These are phyloP conservation scores for Rhizophagus clarus DNA, from an alignment of 192 early-diverging fungal genomes.

Conservation along the genomic window DNA sequence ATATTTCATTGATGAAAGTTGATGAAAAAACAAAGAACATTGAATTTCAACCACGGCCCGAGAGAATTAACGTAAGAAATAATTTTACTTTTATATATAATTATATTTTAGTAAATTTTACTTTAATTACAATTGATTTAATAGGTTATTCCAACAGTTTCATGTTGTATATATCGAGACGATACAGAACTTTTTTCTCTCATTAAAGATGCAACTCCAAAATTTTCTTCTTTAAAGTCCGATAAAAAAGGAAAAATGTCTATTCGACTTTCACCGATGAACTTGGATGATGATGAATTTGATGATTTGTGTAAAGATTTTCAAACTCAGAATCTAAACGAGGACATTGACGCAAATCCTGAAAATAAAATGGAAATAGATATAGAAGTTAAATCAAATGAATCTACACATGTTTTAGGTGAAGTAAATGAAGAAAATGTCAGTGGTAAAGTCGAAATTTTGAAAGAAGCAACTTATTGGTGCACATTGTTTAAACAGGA, in stretches of 20 bases:
- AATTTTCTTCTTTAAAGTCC: constrained; percentile 19
- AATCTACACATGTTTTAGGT: constrained; percentile 27
- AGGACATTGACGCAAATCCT: not conserved
- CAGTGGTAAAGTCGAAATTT: constrained; percentile 41
- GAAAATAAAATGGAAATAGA: constrained; percentile 20
- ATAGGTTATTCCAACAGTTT: constrained; percentile 37
- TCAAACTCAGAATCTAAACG: not conserved
- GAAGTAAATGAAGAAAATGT: constrained; percentile 48
- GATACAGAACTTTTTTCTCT: constrained; percentile 40
- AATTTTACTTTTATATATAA: not conserved
- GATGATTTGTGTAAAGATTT: not conserved
- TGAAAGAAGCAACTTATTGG: constrained; percentile 57
- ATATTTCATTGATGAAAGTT: constrained; percentile 59
- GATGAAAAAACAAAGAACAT: constrained; percentile 54
- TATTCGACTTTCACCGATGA: not conserved
- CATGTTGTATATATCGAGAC: constrained; percentile 57
- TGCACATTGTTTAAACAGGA: constrained; percentile 63
- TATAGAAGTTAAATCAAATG: constrained; percentile 35
- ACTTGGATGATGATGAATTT: not conserved
- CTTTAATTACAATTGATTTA: not conserved
- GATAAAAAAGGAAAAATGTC: constrained; percentile 35
- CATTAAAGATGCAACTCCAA: constrained; percentile 32
- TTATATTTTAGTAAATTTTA: not conserved
- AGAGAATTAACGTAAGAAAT: constrained; percentile 45
- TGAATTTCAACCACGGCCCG: constrained; percentile 38